Percentiles rank a stretch among this genome's conserved stretches.
Evolutionary conservation across 768 basidiomycete genomes (phyloP).

Genomic region (Tubosaeta sp.): DNA sequence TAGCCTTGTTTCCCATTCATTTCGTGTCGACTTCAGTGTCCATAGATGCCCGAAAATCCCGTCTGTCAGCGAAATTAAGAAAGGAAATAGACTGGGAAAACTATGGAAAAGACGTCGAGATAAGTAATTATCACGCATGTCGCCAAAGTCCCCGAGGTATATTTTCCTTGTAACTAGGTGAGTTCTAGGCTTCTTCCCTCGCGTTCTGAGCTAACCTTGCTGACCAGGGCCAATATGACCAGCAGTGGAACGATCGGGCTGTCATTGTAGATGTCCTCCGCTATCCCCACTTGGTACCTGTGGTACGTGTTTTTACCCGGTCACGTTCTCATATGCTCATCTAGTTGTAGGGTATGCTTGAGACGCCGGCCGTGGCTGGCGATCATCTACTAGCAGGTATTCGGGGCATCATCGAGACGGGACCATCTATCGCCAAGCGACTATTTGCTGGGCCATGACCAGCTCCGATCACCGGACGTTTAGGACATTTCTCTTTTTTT

Average conservation of each 20-base stretch:
- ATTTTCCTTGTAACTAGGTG: background rate
- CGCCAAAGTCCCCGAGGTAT: background rate
- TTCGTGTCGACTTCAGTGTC: background rate
- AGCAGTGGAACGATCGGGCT: background rate
- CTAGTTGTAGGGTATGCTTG: background rate
- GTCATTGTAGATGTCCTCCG: background rate
- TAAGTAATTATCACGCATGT: background rate
- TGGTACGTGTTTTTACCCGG: background rate
- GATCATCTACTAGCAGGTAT: conserved; percentile 1
- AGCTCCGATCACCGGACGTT: background rate
- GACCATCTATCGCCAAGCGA: background rate
- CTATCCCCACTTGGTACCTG: background rate
- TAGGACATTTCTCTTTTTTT: background rate
- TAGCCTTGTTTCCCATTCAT: background rate
- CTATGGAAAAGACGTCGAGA: background rate
- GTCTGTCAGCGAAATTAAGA: background rate
- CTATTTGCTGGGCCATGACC: background rate
- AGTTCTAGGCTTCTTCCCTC: background rate
- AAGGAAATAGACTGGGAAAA: background rate
- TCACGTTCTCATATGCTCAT: background rate
- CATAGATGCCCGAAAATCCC: background rate
- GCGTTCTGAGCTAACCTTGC: background rate
- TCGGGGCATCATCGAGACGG: background rate
- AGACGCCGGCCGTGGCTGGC: conserved; percentile 13
- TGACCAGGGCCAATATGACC: too few species aligned